phyloP scores from a whole-genome alignment of 345 rosid species.

The Populus simonii region DNA sequence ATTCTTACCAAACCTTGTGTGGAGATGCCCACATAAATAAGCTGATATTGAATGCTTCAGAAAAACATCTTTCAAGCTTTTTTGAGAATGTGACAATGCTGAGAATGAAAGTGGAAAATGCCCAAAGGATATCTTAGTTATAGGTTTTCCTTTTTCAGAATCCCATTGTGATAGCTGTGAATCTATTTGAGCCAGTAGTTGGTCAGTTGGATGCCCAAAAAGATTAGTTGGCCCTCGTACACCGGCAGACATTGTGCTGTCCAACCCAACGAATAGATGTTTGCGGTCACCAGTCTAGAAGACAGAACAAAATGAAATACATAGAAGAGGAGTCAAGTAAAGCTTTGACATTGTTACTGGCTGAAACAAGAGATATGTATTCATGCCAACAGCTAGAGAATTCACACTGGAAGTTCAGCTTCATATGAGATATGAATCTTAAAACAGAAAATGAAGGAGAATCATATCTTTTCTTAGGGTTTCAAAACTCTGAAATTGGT shows the following conservation, averaged over 20 bases:
- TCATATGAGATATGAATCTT: neutral
- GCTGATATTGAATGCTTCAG: slow-evolving; percentile 83
- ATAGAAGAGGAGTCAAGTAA: slow-evolving; percentile 4
- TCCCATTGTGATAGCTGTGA: slow-evolving; percentile 76
- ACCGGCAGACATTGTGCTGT: slow-evolving; percentile 73
- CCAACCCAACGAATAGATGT: slow-evolving; percentile 84
- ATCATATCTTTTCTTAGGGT: neutral
- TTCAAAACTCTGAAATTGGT: neutral
- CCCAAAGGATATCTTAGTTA: slow-evolving; percentile 81
- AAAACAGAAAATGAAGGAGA: neutral
- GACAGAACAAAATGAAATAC: slow-evolving; percentile 18
- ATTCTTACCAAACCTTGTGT: slow-evolving; percentile 76
- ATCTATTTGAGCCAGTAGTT: slow-evolving; percentile 59
- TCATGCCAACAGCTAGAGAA: neutral
- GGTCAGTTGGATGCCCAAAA: slow-evolving; percentile 88
- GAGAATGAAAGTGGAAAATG: slow-evolving; percentile 92
- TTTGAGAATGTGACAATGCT: slow-evolving; percentile 52
- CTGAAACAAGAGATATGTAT: neutral
- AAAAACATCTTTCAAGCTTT: slow-evolving; percentile 70
- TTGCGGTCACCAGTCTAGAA: slow-evolving; percentile 56
- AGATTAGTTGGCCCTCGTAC: slow-evolving; percentile 94
- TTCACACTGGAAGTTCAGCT: neutral
- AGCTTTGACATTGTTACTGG: neutral
- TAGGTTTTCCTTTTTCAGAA: slow-evolving; percentile 46
- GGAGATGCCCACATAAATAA: slow-evolving; percentile 91